Evolutionary conservation across 768 basidiomycete species (phyloP).

Genomic region (Pisolithus albus): DNA sequence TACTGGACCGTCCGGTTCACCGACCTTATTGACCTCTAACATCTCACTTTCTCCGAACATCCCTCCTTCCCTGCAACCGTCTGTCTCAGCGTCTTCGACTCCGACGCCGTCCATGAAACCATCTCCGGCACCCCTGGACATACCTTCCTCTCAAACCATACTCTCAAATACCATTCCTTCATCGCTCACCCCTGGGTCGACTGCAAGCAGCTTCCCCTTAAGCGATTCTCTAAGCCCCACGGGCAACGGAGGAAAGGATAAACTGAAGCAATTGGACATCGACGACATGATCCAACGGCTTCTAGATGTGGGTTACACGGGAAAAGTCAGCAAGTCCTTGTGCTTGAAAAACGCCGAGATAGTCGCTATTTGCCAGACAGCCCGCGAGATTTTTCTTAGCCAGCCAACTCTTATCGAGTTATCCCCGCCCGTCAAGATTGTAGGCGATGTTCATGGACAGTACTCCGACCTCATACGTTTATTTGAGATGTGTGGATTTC

Average conservation of each 20-base stretch:
- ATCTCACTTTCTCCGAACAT: constrained; percentile 33
- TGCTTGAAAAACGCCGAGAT: constrained; percentile 97
- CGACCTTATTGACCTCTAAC: constrained; percentile 29
- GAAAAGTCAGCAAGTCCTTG: constrained; percentile 94
- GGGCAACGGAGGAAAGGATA: constrained; percentile 46
- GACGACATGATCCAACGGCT: constrained; percentile 98
- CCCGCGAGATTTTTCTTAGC: constrained; percentile 90
- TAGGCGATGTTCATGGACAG: constrained; percentile 98
- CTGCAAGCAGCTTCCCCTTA: constrained; percentile 32
- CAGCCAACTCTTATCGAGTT: constrained; percentile 98
- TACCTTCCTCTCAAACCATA: constrained; percentile 78
- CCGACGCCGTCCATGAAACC: constrained; percentile 31
- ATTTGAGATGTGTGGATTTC: constrained; percentile 99
- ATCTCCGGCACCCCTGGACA: constrained; percentile 58
- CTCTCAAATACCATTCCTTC: constrained; percentile 58
- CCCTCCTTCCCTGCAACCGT: constrained; percentile 33
- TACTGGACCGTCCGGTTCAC: constrained; percentile 27
- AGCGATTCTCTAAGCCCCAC: constrained; percentile 30
- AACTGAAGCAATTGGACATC: constrained; percentile 73
- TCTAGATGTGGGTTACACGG: constrained; percentile 93
- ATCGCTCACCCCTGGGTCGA: constrained; percentile 47
- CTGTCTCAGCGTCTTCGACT: constrained; percentile 6
- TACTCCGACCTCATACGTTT: constrained; percentile 97
- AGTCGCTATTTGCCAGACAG: constrained; percentile 87
- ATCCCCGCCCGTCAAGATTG: constrained; percentile 97